Evolutionary conservation across 2,329 filamentous ascomycete species (phyloP).

Genomic region (Colletotrichum gigasporum): DNA sequence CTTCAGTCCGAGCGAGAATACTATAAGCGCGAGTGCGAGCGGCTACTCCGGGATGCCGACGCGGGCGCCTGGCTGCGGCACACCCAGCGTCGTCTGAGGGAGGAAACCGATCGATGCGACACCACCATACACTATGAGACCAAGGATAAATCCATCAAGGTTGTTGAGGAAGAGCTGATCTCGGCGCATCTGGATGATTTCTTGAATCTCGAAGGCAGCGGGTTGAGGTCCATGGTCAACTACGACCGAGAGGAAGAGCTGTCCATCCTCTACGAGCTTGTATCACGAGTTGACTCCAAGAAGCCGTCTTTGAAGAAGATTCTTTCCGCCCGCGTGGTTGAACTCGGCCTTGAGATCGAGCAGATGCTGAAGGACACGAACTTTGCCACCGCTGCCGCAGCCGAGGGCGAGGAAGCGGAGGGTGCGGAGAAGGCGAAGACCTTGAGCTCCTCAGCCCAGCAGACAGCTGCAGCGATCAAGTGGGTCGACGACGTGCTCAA

Average conservation of each 20-base stretch:
- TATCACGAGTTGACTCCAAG: constrained; percentile 78
- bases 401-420: constrained; percentile 59
- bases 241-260: constrained; percentile 85
- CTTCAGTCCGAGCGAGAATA: constrained; percentile 76
- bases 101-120: constrained; percentile 84
- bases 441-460: constrained; percentile 66
- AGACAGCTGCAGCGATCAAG: constrained; percentile 87
- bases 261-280: constrained; percentile 81
- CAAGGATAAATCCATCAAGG: constrained; percentile 74
- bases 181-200: constrained; percentile 81
- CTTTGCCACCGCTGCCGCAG: constrained; percentile 52
- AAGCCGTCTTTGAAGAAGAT: constrained; percentile 76
- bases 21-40: constrained; percentile 79
- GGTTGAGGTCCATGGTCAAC: constrained; percentile 89
- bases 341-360: constrained; percentile 86
- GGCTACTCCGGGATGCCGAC: constrained; percentile 80
- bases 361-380: constrained; percentile 66
- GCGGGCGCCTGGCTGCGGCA: constrained; percentile 84
- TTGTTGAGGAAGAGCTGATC: constrained; percentile 86
- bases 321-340: constrained; percentile 78
- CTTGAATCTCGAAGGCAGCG: constrained; percentile 84
- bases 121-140: constrained; percentile 82
- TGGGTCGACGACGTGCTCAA: constrained; percentile 93
- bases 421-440: constrained; percentile 57
- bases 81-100: constrained; percentile 76